Evolutionary conservation across 371 early-diverging fungal genomes (phyloP).

Genomic region (Mycotypha africana): DNA sequence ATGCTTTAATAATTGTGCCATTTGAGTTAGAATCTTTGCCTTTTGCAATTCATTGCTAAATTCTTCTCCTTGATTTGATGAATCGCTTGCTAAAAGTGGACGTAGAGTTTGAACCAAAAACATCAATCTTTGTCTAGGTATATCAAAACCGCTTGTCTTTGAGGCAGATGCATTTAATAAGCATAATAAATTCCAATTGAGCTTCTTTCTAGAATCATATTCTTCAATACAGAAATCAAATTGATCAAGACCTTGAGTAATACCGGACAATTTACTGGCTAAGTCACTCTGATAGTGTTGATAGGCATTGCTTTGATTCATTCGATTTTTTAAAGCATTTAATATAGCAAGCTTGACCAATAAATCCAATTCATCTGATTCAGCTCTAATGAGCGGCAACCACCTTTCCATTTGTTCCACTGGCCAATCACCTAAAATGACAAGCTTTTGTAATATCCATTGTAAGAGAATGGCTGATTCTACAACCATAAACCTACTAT

Average conservation of each 20-base stretch:
- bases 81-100: constrained; percentile 23
- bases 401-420: constrained; percentile 16
- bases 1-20: constrained; percentile 33
- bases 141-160: constrained; percentile 23
- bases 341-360: constrained; percentile 27
- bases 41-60: constrained; percentile 7
- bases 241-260: constrained; percentile 17
- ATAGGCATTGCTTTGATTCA: constrained; percentile 16
- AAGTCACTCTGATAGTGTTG: constrained; percentile 37
- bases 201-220: constrained; percentile 13
- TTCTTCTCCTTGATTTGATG: background rate
- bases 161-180: constrained; percentile 34
- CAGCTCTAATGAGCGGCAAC: constrained; percentile 25
- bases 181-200: constrained; percentile 20
- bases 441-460: constrained; percentile 6
- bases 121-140: constrained; percentile 46
- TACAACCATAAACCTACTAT: constrained; percentile 2
- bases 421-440: constrained; percentile 10
- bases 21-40: constrained; percentile 27
- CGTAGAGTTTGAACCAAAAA: constrained; percentile 42
- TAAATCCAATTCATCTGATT: constrained; percentile 19
- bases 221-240: constrained; percentile 11
- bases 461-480: constrained; percentile 10
- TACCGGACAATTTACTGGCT: constrained; percentile 29
- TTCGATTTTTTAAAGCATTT: constrained; percentile 18